Evolutionary conservation across 805 yeast genomes (phyloP).

Genomic region (Starmera quercuum): DNA sequence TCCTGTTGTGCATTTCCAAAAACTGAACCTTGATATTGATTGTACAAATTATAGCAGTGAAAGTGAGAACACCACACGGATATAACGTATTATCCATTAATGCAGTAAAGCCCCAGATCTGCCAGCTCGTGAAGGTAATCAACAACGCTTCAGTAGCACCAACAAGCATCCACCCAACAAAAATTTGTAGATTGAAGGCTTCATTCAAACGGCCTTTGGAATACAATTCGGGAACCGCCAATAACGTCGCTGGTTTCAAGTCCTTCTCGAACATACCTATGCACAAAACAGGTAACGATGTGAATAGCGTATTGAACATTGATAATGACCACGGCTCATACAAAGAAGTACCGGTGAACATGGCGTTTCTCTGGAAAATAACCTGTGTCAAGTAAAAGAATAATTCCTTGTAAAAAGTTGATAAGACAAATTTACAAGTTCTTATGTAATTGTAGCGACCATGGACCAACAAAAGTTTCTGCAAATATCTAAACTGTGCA

Average conservation of each 20-base stretch:
- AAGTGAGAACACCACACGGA: constrained; percentile 74
- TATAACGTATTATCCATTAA: constrained; percentile 67
- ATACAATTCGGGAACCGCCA: constrained; percentile 90
- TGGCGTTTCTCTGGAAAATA: constrained; percentile 74
- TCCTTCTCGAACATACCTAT: constrained; percentile 96
- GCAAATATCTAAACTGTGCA: constrained; percentile 83
- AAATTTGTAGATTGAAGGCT: constrained; percentile 64
- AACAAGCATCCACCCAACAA: constrained; percentile 69
- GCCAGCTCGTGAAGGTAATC: constrained; percentile 58
- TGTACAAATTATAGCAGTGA: constrained; percentile 61
- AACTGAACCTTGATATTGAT: constrained; percentile 76
- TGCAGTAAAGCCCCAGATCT: constrained; percentile 66
- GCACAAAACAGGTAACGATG: constrained; percentile 85
- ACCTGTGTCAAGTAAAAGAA: constrained; percentile 85
- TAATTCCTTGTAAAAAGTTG: constrained; percentile 92
- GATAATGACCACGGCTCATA: constrained; percentile 96
- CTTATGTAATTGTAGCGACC: constrained; percentile 94
- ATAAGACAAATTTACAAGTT: constrained; percentile 83
- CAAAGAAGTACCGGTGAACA: constrained; percentile 88
- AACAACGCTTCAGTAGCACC: constrained; percentile 70
- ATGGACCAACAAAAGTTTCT: constrained; percentile 82
- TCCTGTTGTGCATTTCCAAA: constrained; percentile 71
- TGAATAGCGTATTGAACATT: constrained; percentile 94
- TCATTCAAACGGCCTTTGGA: constrained; percentile 65
- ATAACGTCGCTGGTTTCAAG: constrained; percentile 74